Evolutionary conservation across 1,284 basidiomycete genomes (phyloP), one percentile per base, ranked within the genome.

Genomic region (Trichosporon asahii): DNA sequence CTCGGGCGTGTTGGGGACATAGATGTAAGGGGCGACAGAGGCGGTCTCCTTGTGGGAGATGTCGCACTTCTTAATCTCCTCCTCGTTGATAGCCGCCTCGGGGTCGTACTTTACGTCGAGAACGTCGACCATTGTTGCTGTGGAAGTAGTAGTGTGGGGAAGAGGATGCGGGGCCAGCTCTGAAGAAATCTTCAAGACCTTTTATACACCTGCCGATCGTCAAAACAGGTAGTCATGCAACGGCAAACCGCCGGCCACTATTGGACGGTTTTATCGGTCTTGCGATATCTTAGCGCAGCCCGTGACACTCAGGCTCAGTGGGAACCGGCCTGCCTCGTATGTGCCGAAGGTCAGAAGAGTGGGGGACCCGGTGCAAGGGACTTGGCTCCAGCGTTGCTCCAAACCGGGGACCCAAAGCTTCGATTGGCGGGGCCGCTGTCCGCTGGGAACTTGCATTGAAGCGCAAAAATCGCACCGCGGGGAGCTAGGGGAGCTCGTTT

Each of bases 1-100:
- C 69, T 81, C 82, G 7, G 70, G 73, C 9, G 77, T 78, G 12
- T 74, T 75, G 9, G 76, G 72, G 23, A 77, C 70, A 65, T 82
- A 82, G 23, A 44, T 23, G 33, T 66, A 70, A 21, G 64, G 44
- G 5, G 64, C 64, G 25, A 49, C 40, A 2, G 40, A 40, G 21
- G 63, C 64, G 7, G 29, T 29, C 27, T 65, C 64, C 64, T 65
- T 65, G 64, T 49, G 64, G 44, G 57, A 61, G 57, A 61, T 33
- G 29, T 61, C 57, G 29, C 29, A 31, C 57, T 31, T 61, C 29
- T 33, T 61, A 31, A 61, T 61, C 3, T 64, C 63, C 9, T 37
- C 63, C 35, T 64, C 63, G 35, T 14, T 25, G 35, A 64, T 37
- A 33, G 15, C 57, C 8, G 57, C 57, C 57, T 61, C 57, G 29